Percentiles rank a stretch among this genome's conserved stretches.
phyloP scores from a whole-genome alignment of 176 grass and related monocot species.

The Triticum dicoccoides region DNA sequence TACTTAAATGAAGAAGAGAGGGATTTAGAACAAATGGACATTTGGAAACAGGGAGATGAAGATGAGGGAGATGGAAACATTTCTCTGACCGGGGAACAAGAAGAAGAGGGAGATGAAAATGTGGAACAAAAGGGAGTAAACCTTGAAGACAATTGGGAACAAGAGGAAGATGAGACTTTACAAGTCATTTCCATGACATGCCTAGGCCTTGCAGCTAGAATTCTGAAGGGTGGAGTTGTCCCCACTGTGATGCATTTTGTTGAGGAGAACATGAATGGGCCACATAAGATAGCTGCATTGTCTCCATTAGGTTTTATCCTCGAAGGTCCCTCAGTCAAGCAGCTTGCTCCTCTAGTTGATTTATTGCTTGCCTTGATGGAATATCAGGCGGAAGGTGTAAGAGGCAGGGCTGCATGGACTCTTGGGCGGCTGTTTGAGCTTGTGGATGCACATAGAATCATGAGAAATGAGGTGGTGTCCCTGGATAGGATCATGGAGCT shows the following conservation, averaged over 20 bases:
- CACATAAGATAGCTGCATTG: conserved; percentile 62
- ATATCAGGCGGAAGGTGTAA: conserved; percentile 62
- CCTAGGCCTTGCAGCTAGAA: conserved; percentile 73
- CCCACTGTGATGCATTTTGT: conserved; percentile 81
- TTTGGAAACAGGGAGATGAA: too few relatives aligned
- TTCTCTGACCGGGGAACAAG: too few relatives aligned
- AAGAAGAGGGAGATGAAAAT: conserved; percentile 63
- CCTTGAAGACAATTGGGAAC: not conserved
- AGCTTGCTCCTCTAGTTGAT: conserved; percentile 65
- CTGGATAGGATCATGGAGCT: too few relatives aligned
- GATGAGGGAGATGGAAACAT: too few relatives aligned
- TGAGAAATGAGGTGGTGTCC: conserved; percentile 77
- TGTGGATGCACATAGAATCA: conserved; percentile 55
- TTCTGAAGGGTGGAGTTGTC: conserved; percentile 64
- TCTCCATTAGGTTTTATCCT: conserved; percentile 92
- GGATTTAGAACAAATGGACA: too few relatives aligned
- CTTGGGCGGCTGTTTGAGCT: conserved; percentile 88
- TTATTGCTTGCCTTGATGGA: conserved; percentile 79
- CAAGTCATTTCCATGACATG: too few relatives aligned
- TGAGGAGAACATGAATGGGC: conserved; percentile 64
- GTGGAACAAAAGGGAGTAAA: too few relatives aligned
- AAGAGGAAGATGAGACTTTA: conserved; percentile 63
- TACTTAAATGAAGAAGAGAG: too few relatives aligned
- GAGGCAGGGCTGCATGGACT: conserved; percentile 80
- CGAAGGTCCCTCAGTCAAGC: conserved; percentile 78